phyloP scores from a whole-genome alignment of 768 basidiomycete species.

The Gautieria morchelliformis region DNA sequence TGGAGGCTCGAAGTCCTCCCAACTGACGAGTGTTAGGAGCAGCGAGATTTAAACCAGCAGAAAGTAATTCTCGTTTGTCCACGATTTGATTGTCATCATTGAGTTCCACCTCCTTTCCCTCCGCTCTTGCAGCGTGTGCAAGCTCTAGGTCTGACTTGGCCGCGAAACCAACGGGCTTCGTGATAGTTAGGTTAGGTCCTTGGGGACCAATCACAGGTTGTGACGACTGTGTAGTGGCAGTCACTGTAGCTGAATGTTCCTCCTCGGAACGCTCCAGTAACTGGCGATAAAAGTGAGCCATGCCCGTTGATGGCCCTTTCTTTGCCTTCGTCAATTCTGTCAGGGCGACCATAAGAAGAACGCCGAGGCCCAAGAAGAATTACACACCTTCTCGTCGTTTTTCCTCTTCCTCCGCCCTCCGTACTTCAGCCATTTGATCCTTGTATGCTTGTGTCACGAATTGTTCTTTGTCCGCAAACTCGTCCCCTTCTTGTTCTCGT shows the following conservation, averaged over 20 bases:
- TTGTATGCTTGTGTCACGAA: slow-evolving; percentile 98
- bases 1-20: slow-evolving; percentile 24
- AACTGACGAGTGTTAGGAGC: slow-evolving; percentile 70
- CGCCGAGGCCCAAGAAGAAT: background rate
- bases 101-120: slow-evolving; percentile 82
- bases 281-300: slow-evolving; percentile 77
- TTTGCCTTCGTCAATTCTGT: slow-evolving; percentile 50
- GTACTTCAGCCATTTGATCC: slow-evolving; percentile 88
- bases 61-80: slow-evolving; percentile 86
- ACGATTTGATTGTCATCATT: slow-evolving; percentile 98
- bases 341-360: background rate
- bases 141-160: slow-evolving; percentile 66
- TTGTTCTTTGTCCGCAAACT: slow-evolving; percentile 90
- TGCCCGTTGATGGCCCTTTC: slow-evolving; percentile 55
- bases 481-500: slow-evolving; percentile 85
- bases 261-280: slow-evolving; percentile 71
- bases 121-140: slow-evolving; percentile 54
- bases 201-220: slow-evolving; percentile 39
- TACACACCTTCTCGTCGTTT: slow-evolving; percentile 67
- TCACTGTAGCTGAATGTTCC: slow-evolving; percentile 79
- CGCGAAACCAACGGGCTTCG: slow-evolving; percentile 55
- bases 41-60: slow-evolving; percentile 87
- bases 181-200: slow-evolving; percentile 61
- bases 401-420: slow-evolving; percentile 90
- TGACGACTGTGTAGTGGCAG: slow-evolving; percentile 39